Base-by-base conservation (phyloP, 1,139 yeast species). In the Groenewaldozyma auringiensis region DNA sequence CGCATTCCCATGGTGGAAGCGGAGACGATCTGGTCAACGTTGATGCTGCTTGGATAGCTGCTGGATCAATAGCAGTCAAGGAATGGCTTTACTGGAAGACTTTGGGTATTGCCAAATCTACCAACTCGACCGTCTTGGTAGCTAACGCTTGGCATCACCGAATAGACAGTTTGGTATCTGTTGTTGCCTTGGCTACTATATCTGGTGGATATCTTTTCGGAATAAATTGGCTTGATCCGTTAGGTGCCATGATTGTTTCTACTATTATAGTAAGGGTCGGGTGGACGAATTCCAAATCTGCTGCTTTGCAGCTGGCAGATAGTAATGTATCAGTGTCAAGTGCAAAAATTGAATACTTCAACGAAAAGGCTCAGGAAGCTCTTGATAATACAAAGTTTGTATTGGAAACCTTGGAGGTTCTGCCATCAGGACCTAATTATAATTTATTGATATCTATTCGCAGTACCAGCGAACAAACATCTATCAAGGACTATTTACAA, bases 71-170 rank as follows among this genome's bases (percentile, higher is more conserved):
- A 49, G 75, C 74, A 2, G 76, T 88, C 42, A 92, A 92, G 61
- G 98, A 92, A 63, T 74, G 95, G 74, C 77, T 92, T 41, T 92
- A 78, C 66, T 78, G 78, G 48, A 84, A 85, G 14, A 92, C 98
- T 0, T 75, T 82, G 69, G 76, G 78, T 52, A 79, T 92, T 17
- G 97, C 96, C 2, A 69, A 72, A 39, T 69, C 74, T 50, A 78
- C 88, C 27, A 83, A 86, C 58, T 87, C 96, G 1, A 85, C 87
- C 51, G 97, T 92, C 3, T 72, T 92, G 46, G 81, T 87, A 43
- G 98, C 98, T 4, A 92, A 92, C 60, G 98, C 98, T 2, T 92
- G 97, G 97, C 98, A 92, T 63, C 98, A 92, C 61, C 75, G 98
- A 52, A 89, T 92, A n/a, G 98, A 92, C 62, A 83, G 95, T 1